Percentiles rank a stretch among this genome's conserved stretches.
Conservation (phyloP, 257 asterid species). For the Solanum gandarillasii region DNA sequence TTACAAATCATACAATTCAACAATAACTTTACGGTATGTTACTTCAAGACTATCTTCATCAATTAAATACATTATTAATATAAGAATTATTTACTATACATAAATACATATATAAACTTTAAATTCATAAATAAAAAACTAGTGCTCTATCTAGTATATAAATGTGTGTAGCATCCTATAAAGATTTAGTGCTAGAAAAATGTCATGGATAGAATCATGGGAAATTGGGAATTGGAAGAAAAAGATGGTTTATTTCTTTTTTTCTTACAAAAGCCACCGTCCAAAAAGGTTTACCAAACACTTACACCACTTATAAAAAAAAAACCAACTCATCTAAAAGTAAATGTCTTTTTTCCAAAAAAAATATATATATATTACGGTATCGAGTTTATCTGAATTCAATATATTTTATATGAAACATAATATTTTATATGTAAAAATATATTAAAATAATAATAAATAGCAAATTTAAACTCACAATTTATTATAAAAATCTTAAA, state of each 20-base stretch:
- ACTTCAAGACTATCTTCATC: neutral
- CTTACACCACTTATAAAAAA: neutral
- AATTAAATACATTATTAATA: neutral
- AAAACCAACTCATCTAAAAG: neutral
- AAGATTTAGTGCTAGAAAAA: neutral
- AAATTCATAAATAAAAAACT: neutral
- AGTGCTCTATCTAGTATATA: neutral
- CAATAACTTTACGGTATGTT: rapidly evolving
- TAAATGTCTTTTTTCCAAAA: neutral
- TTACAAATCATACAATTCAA: neutral
- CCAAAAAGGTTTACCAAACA: constrained; percentile 15
- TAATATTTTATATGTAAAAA: neutral
- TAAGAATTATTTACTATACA: neutral
- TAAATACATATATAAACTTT: neutral
- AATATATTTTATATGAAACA: neutral
- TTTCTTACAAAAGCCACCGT: constrained; percentile 7
- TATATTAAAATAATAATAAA: neutral
- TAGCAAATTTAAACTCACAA: neutral
- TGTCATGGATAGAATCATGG: constrained; percentile 17
- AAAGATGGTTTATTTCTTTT: constrained; percentile 6
- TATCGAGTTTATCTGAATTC: neutral
- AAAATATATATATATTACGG: neutral
- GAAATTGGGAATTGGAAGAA: neutral
- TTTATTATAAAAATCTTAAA: neutral
- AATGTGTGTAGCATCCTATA: neutral